Evolutionary conservation across 1,284 basidiomycete genomes (phyloP).

Genomic region (Cutaneotrichosporon sp.): DNA sequence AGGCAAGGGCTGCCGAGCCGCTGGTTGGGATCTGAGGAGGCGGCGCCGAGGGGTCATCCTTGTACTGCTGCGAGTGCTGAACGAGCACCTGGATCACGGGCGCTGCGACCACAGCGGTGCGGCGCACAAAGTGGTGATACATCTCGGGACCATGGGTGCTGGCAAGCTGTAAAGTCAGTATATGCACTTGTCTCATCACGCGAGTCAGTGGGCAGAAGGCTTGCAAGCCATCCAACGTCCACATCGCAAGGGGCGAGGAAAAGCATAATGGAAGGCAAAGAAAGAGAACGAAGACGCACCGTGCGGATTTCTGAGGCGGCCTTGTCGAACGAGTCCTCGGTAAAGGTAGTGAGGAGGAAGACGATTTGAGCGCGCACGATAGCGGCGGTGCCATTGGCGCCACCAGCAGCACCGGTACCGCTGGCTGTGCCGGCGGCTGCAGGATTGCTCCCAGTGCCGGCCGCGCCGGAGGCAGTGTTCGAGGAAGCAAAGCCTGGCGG

Average conservation of each 20-base stretch:
- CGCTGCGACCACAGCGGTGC: slow-evolving; percentile 69
- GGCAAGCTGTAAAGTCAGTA: slow-evolving; percentile 63
- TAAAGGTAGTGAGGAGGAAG: slow-evolving; percentile 85
- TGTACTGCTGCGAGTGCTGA: slow-evolving; percentile 40
- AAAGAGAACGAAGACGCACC: slow-evolving; percentile 55
- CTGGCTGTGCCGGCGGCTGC: too few species aligned
- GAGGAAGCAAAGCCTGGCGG: slow-evolving; percentile 41
- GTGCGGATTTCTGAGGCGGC: slow-evolving; percentile 86
- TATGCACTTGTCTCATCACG: neutral
- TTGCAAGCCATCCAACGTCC: too few species aligned
- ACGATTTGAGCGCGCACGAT: slow-evolving; percentile 64
- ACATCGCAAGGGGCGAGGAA: too few species aligned
- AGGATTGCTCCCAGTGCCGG: slow-evolving; percentile 5
- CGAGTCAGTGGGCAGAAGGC: neutral
- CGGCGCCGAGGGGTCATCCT: slow-evolving; percentile 40
- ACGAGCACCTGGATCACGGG: slow-evolving; percentile 44
- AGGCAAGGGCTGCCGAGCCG: slow-evolving; percentile 39
- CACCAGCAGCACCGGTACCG: slow-evolving; percentile 10
- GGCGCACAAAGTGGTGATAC: slow-evolving; percentile 89
- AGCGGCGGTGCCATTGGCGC: slow-evolving; percentile 35
- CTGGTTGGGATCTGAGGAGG: slow-evolving; percentile 38
- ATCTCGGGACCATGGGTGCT: slow-evolving; percentile 92
- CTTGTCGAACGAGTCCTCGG: slow-evolving; percentile 89
- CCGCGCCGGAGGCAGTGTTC: slow-evolving; percentile 3
- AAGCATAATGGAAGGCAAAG: neutral